Conservation (phyloP, 2,329 filamentous ascomycete species). For the Huntiella bhutanensis region DNA sequence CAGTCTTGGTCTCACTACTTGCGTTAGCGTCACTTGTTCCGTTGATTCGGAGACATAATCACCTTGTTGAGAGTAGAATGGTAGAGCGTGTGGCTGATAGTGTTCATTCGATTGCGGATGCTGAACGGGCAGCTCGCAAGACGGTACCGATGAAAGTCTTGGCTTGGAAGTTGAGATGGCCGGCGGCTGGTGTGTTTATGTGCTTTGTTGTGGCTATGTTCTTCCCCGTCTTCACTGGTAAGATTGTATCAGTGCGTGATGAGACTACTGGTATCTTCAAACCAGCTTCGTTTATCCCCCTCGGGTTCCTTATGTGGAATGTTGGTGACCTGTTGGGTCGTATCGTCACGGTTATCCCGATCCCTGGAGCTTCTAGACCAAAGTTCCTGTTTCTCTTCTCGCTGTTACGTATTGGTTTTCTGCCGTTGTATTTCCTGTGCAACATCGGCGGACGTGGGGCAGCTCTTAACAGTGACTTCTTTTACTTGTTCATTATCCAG, state of each 20-base stretch:
- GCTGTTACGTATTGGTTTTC: constrained; percentile 45
- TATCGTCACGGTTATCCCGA: constrained; percentile 40
- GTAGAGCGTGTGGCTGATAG: constrained; percentile 30
- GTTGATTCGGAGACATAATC: constrained; percentile 43
- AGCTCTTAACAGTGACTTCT: constrained; percentile 57
- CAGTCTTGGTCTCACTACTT: constrained; percentile 52
- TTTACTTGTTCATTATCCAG: constrained; percentile 75
- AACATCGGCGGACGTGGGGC: constrained; percentile 67
- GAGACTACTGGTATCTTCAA: constrained; percentile 40
- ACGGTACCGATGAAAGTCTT: constrained; percentile 41
- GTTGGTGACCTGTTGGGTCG: constrained; percentile 66
- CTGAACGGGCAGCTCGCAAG: constrained; percentile 30
- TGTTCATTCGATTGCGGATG: constrained; percentile 31
- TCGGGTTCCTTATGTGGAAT: constrained; percentile 90
- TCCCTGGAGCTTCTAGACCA: constrained; percentile 42
- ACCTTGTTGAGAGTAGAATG: constrained; percentile 30
- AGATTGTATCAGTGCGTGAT: constrained; percentile 30
- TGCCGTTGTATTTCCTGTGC: constrained; percentile 78
- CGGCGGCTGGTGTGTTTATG: constrained; percentile 56
- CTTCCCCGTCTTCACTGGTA: constrained; percentile 76
- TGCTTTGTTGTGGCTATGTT: constrained; percentile 81
- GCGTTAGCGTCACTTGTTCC: constrained; percentile 59
- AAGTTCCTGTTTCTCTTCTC: constrained; percentile 47
- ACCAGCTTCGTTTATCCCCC: constrained; percentile 65
- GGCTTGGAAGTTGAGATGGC: constrained; percentile 60